phyloP scores from a whole-genome alignment of 148 eudicot species.

The Spergularia bocconei region DNA sequence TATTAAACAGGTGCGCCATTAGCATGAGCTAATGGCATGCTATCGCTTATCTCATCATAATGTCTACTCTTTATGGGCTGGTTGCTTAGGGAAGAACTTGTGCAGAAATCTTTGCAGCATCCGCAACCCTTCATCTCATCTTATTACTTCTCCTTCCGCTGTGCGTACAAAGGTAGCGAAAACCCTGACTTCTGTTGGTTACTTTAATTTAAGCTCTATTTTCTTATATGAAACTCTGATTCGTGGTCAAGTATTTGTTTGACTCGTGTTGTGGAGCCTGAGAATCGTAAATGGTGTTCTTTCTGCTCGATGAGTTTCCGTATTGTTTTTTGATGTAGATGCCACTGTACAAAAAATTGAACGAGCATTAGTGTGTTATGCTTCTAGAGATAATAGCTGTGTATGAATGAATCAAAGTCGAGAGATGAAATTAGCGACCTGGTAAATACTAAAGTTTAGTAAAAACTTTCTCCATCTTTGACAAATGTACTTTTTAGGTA shows the following conservation, averaged over 20 bases:
- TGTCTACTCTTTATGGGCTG: constrained; percentile 23
- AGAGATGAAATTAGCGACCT: background rate
- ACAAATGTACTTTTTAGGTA: background rate
- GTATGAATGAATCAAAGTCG: background rate
- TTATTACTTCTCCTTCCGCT: constrained; percentile 23
- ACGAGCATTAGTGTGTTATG: too few relatives aligned
- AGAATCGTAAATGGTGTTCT: too few relatives aligned
- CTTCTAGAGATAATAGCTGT: background rate
- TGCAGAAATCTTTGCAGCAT: constrained; percentile 27
- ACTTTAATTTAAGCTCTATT: background rate
- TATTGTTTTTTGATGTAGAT: too few relatives aligned
- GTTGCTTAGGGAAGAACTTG: constrained; percentile 30
- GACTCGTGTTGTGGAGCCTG: too few relatives aligned
- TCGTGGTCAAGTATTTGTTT: too few relatives aligned
- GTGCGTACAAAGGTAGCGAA: constrained; percentile 40
- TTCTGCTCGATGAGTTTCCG: too few relatives aligned
- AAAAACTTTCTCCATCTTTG: background rate
- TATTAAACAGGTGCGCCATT: constrained; percentile 1
- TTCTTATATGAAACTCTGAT: background rate
- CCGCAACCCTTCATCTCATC: constrained; percentile 4
- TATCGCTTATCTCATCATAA: constrained; percentile 22
- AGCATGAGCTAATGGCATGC: constrained; percentile 32
- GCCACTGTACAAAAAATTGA: too few relatives aligned
- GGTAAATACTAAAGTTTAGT: background rate
- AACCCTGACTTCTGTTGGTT: background rate